Evolutionary conservation across 495 filamentous ascomycete genomes (phyloP).

Genomic region (Friedmanniomyces simplex): DNA sequence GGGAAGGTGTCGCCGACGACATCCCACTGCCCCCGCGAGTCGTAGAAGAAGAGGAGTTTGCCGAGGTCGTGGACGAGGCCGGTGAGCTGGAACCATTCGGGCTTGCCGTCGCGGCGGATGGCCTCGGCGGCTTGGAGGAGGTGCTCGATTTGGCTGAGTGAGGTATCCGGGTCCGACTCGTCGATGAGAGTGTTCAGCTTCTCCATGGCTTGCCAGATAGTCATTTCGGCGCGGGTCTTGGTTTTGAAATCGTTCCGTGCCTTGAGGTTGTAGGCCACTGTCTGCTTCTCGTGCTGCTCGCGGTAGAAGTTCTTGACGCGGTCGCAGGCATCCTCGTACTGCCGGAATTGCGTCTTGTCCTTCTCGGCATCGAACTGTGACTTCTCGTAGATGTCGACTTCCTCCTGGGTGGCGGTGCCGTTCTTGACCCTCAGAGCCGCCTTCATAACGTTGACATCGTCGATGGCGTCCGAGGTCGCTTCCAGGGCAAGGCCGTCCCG

Average conservation of each 20-base stretch:
- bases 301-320: conserved; percentile 74
- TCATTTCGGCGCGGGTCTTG: conserved; percentile 61
- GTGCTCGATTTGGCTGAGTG: conserved; percentile 78
- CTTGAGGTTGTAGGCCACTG: conserved; percentile 71
- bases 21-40: conserved; percentile 78
- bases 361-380: conserved; percentile 65
- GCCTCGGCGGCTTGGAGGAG: conserved; percentile 78
- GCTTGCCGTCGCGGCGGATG: conserved; percentile 78
- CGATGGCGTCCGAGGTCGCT: conserved; percentile 66
- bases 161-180: conserved; percentile 80
- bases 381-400: conserved; percentile 47
- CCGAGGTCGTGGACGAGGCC: conserved; percentile 86
- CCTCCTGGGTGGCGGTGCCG: conserved; percentile 30
- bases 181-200: conserved; percentile 82
- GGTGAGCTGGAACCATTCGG: conserved; percentile 83
- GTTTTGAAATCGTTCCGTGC: conserved; percentile 60
- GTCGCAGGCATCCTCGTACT: conserved; percentile 68
- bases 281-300: conserved; percentile 77
- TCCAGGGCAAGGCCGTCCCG: conserved; percentile 68
- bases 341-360: conserved; percentile 71
- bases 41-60: conserved; percentile 79
- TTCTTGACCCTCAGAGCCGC: conserved; percentile 38
- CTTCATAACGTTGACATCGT: conserved; percentile 71
- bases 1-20: conserved; percentile 89
- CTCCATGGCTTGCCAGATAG: conserved; percentile 81